Evolutionary conservation across 2,329 filamentous ascomycete genomes (phyloP), one percentile per base, ranked within the genome.

Genomic region (Sphaerulina musiva): DNA sequence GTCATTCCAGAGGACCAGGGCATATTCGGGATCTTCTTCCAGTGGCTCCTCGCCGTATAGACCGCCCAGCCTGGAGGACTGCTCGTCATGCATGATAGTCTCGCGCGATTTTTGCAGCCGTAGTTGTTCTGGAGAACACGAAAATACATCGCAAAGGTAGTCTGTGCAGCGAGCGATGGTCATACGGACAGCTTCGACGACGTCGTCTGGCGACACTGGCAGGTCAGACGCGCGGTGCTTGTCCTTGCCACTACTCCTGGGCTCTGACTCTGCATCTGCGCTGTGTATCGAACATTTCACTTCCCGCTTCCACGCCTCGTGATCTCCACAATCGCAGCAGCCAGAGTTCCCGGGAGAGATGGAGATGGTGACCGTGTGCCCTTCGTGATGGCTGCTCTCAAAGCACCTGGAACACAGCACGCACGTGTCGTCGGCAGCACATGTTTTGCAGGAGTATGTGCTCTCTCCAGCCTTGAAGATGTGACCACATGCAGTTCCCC

Each of bases 81-180:
- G 78, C 73, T 97, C 93, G 70, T 98, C 93, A 58, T 85, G 79
- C 52, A 82, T 74, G 53, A 98, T 93, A 1, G 84, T 86, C 51
- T 89, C 85, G 59, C 84, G 81, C 0, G 89, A 87, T 74, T 97
- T 98, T 7, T 85, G 78, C 56, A 95, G 78, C 40, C 93, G 84
- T 46, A 98, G 78, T 72, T 98, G 92, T 73, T 98, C 95, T 0
- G 95, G 95, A 1, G 92, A 95, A 73, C 95, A 98, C 2, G 93
- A 97, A 60, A 97, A 90, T 57, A 98, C 90, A 74, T 98, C 93
- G 74, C 92, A 96, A 59, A 98, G 85, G 69, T 95, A 98, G 74
- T 98, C 93, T 58, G 97, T 80, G 9, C 84, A 85, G 55, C 89
- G 81, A 1, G 87, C 83, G 59, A 98, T 85, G 0, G 93, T 97